Percentiles rank a stretch among this genome's conserved stretches.
Evolutionary conservation across 148 eudicot species (phyloP).

Genomic region (Vaccinium corymbosum): DNA sequence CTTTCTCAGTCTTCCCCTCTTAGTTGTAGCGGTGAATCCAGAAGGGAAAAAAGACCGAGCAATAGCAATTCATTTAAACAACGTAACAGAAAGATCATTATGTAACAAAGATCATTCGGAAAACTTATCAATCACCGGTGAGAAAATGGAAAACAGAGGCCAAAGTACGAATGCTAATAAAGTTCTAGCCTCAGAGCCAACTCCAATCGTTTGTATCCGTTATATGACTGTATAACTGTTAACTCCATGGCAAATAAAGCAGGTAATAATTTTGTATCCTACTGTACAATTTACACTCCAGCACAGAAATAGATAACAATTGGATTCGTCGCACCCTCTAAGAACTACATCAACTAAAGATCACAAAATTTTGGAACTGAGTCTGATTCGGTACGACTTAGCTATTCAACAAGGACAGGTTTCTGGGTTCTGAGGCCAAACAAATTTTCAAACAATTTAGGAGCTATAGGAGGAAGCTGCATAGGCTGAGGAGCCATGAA

Average conservation of each 20-base stretch:
- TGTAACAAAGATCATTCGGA: background rate
- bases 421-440: constrained; percentile 57
- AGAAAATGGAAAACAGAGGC: background rate
- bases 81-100: background rate
- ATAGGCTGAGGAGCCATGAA: constrained; percentile 90
- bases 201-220: background rate
- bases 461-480: constrained; percentile 58
- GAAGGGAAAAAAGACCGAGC: background rate
- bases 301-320: background rate
- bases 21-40: background rate
- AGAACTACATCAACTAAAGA: background rate
- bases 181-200: too few species aligned
- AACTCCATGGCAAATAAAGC: background rate
- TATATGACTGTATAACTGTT: background rate
- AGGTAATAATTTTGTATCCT: background rate
- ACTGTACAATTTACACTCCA: background rate
- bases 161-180: background rate
- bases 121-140: background rate
- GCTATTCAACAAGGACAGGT: constrained; percentile 32
- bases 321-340: background rate
- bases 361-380: background rate
- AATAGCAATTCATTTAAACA: background rate
- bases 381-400: background rate
- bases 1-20: background rate
- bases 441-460: constrained; percentile 62